Base-by-base conservation (phyloP, 176 grass and related monocot genomes). In the Ensete glaucum region DNA sequence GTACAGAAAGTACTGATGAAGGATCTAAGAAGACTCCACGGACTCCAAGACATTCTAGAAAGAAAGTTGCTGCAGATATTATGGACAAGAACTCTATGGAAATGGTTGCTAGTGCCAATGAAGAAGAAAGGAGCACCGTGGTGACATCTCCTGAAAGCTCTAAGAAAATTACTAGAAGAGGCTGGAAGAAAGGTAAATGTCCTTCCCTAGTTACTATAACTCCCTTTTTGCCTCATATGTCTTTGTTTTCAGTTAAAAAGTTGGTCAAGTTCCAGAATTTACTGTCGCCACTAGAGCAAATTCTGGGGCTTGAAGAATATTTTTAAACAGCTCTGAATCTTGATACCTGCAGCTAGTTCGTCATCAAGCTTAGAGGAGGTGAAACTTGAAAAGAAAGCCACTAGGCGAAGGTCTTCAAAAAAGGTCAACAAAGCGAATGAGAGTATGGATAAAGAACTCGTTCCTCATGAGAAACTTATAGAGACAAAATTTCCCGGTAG, bases 161-260 rank as follows among this genome's bases (percentile, higher is more conserved):
- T 71, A 85, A 88, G 56, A 77, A 26, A 57, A 78, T 73, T 10
- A 82, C 79, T 74, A 83, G 71, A 79, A 85, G 79, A 82, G 62
- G 54, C 17, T 78, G 69, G 10, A 89, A 88, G 67, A 87, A 91
- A 89, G 89, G 89, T 92, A 91, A 69, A 54, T n/a, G 0, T 65
- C 43, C 52, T 69, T 14, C 64, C 52, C 62, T 59, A 52, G 1
- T 62, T 48, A 24, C 27, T 16, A 63, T 2, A 71, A n/a, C n/a
- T 43, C 34, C 81, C 67, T 73, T 69, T 54, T n/a, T 56, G 43
- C 24, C 55, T 29, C 23, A 27, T n/a, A 53, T 1, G n/a, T 53
- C 50, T 67, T 50, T 53, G 49, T 9, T 64, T 62, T 27, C 23
- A 3, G 27, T 24, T 67, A 27, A 5, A 54, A 54, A 22, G 8